Base-by-base conservation (phyloP, 1,284 basidiomycete species). In the Veloporphyrellus conicus region DNA sequence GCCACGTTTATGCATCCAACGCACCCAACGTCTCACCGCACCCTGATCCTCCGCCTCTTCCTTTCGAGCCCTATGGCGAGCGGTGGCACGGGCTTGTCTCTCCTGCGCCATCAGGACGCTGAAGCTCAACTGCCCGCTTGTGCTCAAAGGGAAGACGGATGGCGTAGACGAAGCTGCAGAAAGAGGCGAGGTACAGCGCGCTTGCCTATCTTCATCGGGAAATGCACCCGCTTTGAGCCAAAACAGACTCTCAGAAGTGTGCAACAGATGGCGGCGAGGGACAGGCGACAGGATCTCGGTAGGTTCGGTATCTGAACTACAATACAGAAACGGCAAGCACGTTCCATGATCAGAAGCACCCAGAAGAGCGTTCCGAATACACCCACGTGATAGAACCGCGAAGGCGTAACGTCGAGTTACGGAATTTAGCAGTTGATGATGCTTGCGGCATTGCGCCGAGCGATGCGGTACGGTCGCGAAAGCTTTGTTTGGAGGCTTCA, bases 1-100 rank as follows among this genome's bases (percentile, higher is more conserved):
- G n/a, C 74, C 75, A 38, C 77, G 72, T 54, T 75, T 81, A 53
- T 87, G 84, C 82, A 90, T 84, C 86, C 84, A 89, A 35, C 81
- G 71, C 41, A 87, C 71, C 79, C 81, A 86, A 27, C 81, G 64
- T 50, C 76, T 72, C 6, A 74, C 84, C 64, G 79, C 77, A 14
- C 71, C 72, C n/a, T 68, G 63, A 43, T 76, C 68, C 14, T 54
- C 63, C 7, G 46, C 54, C 15, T 60, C 46, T 39, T 54, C 53
- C 33, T 45, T 46, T 46, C 58, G 45, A 16, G 18, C 32, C 23
- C 41, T 53, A 8, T 33, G 36, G 16, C 53, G 35, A 15, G 47
- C 50, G n/a, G 53, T 43, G 28, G 47, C 60, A 35, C 50, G 60
- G 18, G 57, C 49, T 31, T 50, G 58, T 55, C 50, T 58, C 49